Base-by-base conservation (phyloP, 352 stramenopile species). In the Phytophthora cactorum region DNA sequence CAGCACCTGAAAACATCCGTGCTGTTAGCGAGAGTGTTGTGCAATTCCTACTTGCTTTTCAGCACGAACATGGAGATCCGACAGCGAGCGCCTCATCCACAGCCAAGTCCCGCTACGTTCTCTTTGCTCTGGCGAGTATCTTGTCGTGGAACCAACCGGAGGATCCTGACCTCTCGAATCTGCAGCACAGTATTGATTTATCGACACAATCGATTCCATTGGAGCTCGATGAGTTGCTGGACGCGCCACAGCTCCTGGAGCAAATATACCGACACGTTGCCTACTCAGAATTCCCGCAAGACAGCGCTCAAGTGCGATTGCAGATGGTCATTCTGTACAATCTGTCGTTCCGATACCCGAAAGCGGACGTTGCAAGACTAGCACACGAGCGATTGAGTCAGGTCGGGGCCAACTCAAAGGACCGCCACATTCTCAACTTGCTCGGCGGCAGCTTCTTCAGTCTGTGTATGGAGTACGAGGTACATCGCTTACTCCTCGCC, bases 251-350 rank as follows among this genome's bases (percentile, higher is more conserved):
- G 12, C 68, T 81, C 41, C 55, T 93, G 2, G 67, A 83, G 10
- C 74, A 72, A 27, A 68, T 91, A 8, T 76, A 86, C 43, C 52
- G 52, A n/a, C 83, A 91, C 17, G 71, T 91, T 10, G 59, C 75
- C 9, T 74, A 77, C 50, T 17, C 60, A 2, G 53, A 32, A 5
- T 88, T 90, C 54, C 55, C 74, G 10, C 34, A 53, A 5, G 68
- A 86, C 34, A 81, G 70, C 27, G 28, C 71, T 14, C 81, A 91
- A 55, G 64, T 84, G 25, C 82, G 78, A n/a, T 52, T 93, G 31
- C 85, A 93, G 54, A 77, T 84, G 41, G 63, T 87, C n/a, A 69
- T 93, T 11, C 58, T 93, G 9, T 90, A 91, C 76, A 93, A 93
- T 59, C 69, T 93, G 38, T 89, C 81, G 15, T 90, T 93, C 45